phyloP scores from a whole-genome alignment of 208 protist species.

The Balamuthia mandrillaris region DNA sequence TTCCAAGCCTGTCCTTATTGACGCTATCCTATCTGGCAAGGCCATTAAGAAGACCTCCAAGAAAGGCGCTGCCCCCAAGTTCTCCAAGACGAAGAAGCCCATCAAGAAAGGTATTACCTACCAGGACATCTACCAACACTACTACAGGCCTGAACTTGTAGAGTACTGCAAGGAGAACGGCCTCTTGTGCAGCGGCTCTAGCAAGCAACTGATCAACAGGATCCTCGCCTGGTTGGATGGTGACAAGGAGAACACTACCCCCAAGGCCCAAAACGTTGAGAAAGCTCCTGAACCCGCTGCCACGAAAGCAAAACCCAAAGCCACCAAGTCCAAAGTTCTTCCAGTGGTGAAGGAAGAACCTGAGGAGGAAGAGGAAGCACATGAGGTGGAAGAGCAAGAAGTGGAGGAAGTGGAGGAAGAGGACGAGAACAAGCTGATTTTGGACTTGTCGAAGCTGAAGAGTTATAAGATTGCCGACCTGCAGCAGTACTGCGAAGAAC shows the following conservation, averaged over 20 bases:
- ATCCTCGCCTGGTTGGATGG: conserved; percentile 20
- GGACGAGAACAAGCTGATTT: no score
- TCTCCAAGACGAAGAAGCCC: conserved; percentile 16
- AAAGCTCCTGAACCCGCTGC: no score
- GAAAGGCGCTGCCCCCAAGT: not conserved
- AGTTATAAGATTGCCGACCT: not conserved
- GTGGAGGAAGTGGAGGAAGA: not conserved
- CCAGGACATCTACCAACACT: conserved; percentile 34
- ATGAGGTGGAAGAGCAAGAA: not conserved
- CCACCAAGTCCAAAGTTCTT: not conserved
- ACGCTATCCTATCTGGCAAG: not conserved
- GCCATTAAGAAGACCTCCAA: not conserved
- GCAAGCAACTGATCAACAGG: not conserved
- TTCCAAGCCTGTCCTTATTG: not conserved
- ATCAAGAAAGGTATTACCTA: conserved; percentile 3
- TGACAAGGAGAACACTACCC: conserved; percentile 43
- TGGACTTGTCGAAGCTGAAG: conserved; percentile 12
- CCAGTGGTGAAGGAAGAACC: not conserved
- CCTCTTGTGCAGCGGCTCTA: not conserved
- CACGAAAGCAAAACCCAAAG: no score
- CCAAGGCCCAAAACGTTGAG: no score
- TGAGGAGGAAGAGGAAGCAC: not conserved
- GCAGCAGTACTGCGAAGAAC: not conserved
- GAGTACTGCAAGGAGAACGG: not conserved
- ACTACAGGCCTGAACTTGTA: not conserved